A percentile compares a stretch with the other conserved stretches of the same genome.
phyloP scores from a whole-genome alignment of 495 filamentous ascomycete species.

The Astrocystis sublimbata region DNA sequence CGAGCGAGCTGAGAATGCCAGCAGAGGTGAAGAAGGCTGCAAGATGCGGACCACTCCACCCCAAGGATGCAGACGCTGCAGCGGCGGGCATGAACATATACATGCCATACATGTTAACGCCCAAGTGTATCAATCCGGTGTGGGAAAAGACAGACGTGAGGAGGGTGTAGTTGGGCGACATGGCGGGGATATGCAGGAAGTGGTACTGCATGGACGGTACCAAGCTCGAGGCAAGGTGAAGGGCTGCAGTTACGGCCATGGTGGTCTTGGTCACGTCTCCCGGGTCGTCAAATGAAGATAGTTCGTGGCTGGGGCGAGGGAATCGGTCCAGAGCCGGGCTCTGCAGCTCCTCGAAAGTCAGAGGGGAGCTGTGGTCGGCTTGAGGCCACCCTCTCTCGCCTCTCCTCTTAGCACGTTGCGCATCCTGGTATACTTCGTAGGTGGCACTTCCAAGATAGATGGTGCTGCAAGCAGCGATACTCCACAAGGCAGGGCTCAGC shows the following conservation, averaged over 20 bases:
- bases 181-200: slow-evolving; percentile 22
- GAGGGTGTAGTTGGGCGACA: slow-evolving; percentile 27
- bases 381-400: background rate
- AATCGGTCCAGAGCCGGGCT: background rate
- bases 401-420: slow-evolving; percentile 11
- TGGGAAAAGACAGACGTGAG: slow-evolving; percentile 34
- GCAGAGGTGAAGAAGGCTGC: slow-evolving; percentile 34
- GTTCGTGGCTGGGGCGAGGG: slow-evolving; percentile 1
- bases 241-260: slow-evolving; percentile 20
- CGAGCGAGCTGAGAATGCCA: slow-evolving; percentile 28
- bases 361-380: background rate
- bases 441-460: slow-evolving; percentile 34
- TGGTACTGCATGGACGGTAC: background rate
- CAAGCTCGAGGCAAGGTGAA: slow-evolving; percentile 11
- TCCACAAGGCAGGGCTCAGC: slow-evolving; percentile 30
- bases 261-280: slow-evolving; percentile 14
- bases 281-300: slow-evolving; percentile 6
- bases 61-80: slow-evolving; percentile 19
- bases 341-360: slow-evolving; percentile 27
- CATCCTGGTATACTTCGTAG: slow-evolving; percentile 31
- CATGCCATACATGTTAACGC: slow-evolving; percentile 25
- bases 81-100: slow-evolving; percentile 20
- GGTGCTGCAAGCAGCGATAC: slow-evolving; percentile 22
- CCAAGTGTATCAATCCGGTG: slow-evolving; percentile 20
- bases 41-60: slow-evolving; percentile 28